Evolutionary conservation across 352 stramenopile species (phyloP), one percentile per base, ranked within the genome.

Genomic region (Globisporangium carolinianum): DNA sequence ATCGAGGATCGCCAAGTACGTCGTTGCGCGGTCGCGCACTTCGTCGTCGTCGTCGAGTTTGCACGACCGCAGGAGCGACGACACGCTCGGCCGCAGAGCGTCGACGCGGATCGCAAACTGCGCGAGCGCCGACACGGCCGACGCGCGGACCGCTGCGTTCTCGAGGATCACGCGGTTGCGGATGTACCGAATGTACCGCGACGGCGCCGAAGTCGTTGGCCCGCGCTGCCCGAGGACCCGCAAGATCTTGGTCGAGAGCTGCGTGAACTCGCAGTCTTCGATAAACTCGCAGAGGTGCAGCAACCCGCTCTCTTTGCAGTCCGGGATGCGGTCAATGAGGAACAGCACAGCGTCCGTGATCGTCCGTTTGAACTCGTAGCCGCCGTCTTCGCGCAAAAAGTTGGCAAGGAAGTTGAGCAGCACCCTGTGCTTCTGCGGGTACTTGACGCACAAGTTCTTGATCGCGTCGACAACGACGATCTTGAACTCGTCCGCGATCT

Each of bases 401-500:
- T 97, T 98, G 11, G 94, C 96, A 35, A 99, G 64, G 71, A 99
- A 99, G 64, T 97, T 97, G 1, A 99, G 79, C 51, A 99, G 79
- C 42, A 98, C 87, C 48, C 95, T 87, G 72, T 99, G 94, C 69
- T 99, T 99, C 54, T 96, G 78, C 6, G 97, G 97, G 71, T 99
- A 99, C 54, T 98, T 99, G 53, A 99, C 75, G 71, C 95, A 99
- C 35, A 99, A 68, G 58, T 98, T 96, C 56, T 98, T 96, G 50
- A 99, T 96, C 36, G 93, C 93, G 38, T 96, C 84, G 35, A 99
- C 97, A 24, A 99, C 92, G 1, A 98, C 96, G 58, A 99, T 98
- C 83, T 99, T 99, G 83, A 99, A 99, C 69, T 99, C 97, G 68
- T 99, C 97, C 0, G 95, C 94, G 58, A 99, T 99, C 68, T 99